Base-by-base conservation (phyloP, 345 rosid genomes). In the Sisymbrium altissimum region DNA sequence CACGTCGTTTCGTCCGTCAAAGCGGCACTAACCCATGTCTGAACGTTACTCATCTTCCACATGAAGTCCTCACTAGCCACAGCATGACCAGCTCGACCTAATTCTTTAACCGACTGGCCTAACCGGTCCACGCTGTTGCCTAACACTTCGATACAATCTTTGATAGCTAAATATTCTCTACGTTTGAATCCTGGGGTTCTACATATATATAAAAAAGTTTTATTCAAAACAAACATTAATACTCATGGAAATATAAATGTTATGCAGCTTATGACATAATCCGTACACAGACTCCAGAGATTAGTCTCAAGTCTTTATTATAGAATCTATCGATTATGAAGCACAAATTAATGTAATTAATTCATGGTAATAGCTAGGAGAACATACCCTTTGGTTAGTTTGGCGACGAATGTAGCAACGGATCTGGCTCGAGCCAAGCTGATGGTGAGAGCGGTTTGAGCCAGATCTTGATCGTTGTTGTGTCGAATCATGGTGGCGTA, bases 11-110 rank as follows among this genome's bases (percentile, higher is more conserved):
- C 89, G 56, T 89, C 89, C 2, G 96, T 91, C 57, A 93, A 71
- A 11, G 98, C 98, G 3, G 98, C 96, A 71, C 98, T 91, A 41
- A 87, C 93, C 98, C 98, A 91, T 33, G 97, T 91, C 84, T 88
- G 92, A 45, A 88, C 94, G 35, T 91, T 91, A 57, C 91, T 89
- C 89, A 93, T 86, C 80, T 82, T 93, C 96, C 95, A 88, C 57
- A 32, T 62, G 58, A 94, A 89, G 33, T 60, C 84, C 61, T 81
- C 81, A 52, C 74, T 61, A 70, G 85, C 48, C 27, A 62, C 62
- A 2, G 81, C 76, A 65, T 71, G 76, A 6, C 88, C 89, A 44
- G 82, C 61, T 32, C 78, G 88, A 9, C 84, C 81, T 7, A 94
- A 79, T 80, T 91, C 97, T 74, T 78, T 71, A 33, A 91, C 72